Conservation (phyloP, 2,329 filamentous ascomycete genomes). For the Clarireedia hainanense region DNA sequence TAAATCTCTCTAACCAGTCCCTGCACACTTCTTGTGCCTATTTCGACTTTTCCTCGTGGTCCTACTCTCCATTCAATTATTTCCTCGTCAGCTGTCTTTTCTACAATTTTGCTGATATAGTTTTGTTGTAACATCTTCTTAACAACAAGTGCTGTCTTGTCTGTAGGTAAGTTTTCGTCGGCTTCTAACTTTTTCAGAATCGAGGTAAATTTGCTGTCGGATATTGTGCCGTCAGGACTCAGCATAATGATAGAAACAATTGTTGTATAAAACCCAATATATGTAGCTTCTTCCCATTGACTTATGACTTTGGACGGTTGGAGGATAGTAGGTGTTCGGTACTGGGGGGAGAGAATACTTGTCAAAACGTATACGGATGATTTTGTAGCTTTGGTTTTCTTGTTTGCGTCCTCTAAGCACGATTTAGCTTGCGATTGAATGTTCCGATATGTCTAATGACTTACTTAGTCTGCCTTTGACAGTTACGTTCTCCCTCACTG, state of each 20-base stretch:
- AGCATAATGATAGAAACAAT: conserved; percentile 72
- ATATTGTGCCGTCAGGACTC: conserved; percentile 57
- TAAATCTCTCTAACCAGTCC: conserved; percentile 59
- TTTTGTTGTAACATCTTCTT: conserved; percentile 71
- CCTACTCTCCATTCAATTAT: conserved; percentile 77
- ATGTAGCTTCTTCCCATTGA: conserved; percentile 63
- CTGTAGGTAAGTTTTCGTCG: conserved; percentile 61
- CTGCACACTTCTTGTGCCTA: conserved; percentile 68
- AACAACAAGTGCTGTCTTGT: conserved; percentile 68
- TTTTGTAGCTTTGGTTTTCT: conserved; percentile 39
- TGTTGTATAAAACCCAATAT: conserved; percentile 73
- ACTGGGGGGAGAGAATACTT: conserved; percentile 61
- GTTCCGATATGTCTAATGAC: not conserved
- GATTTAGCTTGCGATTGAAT: not conserved
- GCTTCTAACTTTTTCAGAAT: conserved; percentile 70
- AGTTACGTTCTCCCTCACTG: conserved; percentile 71
- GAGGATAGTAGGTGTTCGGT: conserved; percentile 59
- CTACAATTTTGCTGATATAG: conserved; percentile 70
- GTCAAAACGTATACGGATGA: conserved; percentile 71
- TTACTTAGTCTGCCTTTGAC: conserved; percentile 70
- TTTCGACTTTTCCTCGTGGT: conserved; percentile 75
- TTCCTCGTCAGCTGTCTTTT: conserved; percentile 65
- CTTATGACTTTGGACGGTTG: conserved; percentile 60
- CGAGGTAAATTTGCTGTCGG: conserved; percentile 70
- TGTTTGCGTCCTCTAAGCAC: conserved; percentile 26